These are phyloP conservation scores for Cinnamomum micranthum DNA, from an alignment of 164 flowering plant species.

Conservation along the genomic window DNA sequence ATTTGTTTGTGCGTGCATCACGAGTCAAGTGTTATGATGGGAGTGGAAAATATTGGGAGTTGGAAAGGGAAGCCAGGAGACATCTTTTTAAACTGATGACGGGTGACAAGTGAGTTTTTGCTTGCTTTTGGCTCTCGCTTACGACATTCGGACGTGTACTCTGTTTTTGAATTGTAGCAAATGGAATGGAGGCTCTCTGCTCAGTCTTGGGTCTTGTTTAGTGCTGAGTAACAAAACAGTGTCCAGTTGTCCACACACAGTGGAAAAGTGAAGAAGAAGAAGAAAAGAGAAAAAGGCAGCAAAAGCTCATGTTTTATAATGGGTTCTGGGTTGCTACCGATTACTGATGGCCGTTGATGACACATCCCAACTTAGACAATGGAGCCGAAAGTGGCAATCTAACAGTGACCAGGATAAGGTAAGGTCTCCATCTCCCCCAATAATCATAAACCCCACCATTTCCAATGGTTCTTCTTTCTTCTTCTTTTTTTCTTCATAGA, in stretches of 20 bases:
- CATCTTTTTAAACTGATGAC: too few relatives aligned
- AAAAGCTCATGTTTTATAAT: not conserved
- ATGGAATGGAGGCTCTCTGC: not conserved
- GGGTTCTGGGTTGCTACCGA: not conserved
- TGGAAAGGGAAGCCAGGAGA: too few relatives aligned
- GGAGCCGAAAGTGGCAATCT: slow-evolving; percentile 38
- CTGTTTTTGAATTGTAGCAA: not conserved
- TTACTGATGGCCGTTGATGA: slow-evolving; percentile 1
- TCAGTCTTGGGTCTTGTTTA: too few relatives aligned
- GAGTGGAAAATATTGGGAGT: too few relatives aligned
- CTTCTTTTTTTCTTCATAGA: not conserved
- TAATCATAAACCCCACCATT: slow-evolving; percentile 1
- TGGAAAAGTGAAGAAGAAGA: not conserved
- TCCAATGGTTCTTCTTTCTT: too few relatives aligned
- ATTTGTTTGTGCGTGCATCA: too few relatives aligned
- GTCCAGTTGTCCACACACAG: not conserved
- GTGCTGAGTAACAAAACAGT: slow-evolving; percentile 1
- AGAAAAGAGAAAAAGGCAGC: not conserved
- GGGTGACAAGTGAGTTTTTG: not conserved
- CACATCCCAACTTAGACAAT: slow-evolving; percentile 28
- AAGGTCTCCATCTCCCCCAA: slow-evolving; percentile 22
- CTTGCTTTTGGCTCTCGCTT: not conserved
- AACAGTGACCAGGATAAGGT: slow-evolving; percentile 33
- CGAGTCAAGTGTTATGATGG: too few relatives aligned
- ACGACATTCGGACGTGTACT: not conserved